These are phyloP conservation scores for Coemansia sp. DNA, from an alignment of 192 early-diverging fungal species.

Conservation along the genomic window DNA sequence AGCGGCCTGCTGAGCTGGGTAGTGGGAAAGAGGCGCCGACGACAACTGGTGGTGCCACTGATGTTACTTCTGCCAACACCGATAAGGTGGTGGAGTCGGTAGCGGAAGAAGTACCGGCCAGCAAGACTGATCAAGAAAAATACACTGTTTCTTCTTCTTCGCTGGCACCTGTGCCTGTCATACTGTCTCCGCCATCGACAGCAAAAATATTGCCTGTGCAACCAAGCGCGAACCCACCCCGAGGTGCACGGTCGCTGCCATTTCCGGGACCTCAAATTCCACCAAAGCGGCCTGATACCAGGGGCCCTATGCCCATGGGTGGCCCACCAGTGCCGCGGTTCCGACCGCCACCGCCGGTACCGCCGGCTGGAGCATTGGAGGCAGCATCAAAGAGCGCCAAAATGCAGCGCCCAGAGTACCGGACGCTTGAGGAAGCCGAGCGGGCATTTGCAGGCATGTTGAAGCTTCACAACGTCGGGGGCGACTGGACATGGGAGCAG, in stretches of 20 bases:
- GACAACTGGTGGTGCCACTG: background rate
- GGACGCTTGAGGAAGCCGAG: constrained; percentile 79
- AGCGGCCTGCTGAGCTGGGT: constrained; percentile 69
- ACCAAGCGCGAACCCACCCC: background rate
- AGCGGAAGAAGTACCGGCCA: background rate
- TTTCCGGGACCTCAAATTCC: background rate
- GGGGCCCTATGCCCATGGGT: background rate
- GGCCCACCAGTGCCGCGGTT: background rate
- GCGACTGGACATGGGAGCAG: constrained; percentile 92
- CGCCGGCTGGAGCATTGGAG: background rate
- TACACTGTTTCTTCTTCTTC: background rate
- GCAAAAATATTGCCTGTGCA: background rate
- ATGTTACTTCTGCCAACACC: background rate
- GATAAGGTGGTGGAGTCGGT: background rate
- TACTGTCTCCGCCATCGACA: background rate
- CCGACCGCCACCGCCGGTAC: constrained; percentile 18
- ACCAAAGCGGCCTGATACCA: background rate
- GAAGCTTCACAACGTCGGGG: constrained; percentile 66
- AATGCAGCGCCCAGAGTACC: constrained; percentile 58
- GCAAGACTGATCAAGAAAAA: background rate
- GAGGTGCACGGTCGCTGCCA: background rate
- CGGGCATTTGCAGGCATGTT: constrained; percentile 76
- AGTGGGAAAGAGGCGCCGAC: too few species aligned
- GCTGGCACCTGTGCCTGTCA: background rate
- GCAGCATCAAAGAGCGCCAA: constrained; percentile 9